Evolutionary conservation across 371 early-diverging fungal species (phyloP).

Genomic region (Apophysomyces elegans): DNA sequence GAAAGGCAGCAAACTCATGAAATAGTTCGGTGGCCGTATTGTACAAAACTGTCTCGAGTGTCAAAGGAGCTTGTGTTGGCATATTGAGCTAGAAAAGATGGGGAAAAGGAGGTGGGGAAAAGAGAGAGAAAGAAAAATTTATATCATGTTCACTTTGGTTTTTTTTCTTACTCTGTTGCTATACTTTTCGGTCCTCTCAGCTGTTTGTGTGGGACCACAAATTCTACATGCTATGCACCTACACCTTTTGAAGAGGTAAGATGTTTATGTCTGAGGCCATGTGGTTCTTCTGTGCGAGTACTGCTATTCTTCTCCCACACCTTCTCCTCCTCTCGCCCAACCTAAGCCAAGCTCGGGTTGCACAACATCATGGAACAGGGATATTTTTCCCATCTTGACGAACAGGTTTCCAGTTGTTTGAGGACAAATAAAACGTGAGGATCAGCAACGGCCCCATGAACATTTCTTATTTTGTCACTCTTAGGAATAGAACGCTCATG

Average conservation of each 20-base stretch:
- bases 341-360: neutral
- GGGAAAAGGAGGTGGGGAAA: neutral
- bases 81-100: slow-evolving; percentile 1
- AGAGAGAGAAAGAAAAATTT: neutral
- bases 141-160: neutral
- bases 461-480: slow-evolving; percentile 3
- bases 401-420: slow-evolving; percentile 8
- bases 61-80: slow-evolving; percentile 12
- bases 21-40: slow-evolving; percentile 31
- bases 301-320: neutral
- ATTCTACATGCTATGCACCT: neutral
- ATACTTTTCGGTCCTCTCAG: no score
- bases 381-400: slow-evolving; percentile 5
- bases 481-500: neutral
- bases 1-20: slow-evolving; percentile 40
- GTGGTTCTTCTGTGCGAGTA: neutral
- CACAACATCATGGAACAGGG: slow-evolving; percentile 6
- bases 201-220: no score
- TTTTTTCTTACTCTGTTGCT: neutral
- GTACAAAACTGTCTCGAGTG: slow-evolving; percentile 40
- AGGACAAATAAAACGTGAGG: slow-evolving; percentile 7
- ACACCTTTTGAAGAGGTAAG: neutral
- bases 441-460: slow-evolving; percentile 6
- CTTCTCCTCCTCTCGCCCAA: neutral
- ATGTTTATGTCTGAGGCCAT: slow-evolving; percentile 5